phyloP scores from a whole-genome alignment of 257 asterid genomes.

The Solanum phureja region DNA sequence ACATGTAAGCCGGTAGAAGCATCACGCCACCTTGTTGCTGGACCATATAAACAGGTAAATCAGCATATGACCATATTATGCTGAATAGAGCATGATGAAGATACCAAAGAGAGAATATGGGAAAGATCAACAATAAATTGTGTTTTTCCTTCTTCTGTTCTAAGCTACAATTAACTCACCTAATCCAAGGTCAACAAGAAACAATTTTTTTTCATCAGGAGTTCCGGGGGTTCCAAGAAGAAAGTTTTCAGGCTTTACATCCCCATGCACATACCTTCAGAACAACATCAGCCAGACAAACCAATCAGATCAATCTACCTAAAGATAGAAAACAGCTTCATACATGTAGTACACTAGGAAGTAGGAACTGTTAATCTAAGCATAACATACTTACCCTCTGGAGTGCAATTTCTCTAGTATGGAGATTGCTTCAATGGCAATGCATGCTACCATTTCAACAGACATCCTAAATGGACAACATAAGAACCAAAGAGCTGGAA shows the following conservation, averaged over 20 bases:
- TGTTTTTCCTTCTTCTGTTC: neutral
- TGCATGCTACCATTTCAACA: conserved; percentile 19
- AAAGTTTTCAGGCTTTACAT: conserved; percentile 71
- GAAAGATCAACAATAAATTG: neutral
- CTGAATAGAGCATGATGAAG: neutral
- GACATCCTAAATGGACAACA: conserved; percentile 9
- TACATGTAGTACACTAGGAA: neutral
- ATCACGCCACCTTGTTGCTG: conserved; percentile 74
- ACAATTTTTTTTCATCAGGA: conserved; percentile 51
- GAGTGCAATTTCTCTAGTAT: conserved; percentile 16
- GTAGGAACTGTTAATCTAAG: neutral
- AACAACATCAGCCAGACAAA: neutral
- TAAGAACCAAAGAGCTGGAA: neutral
- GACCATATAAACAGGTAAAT: neutral
- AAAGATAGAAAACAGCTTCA: neutral
- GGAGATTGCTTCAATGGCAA: conserved; percentile 20
- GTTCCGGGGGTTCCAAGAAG: conserved; percentile 70
- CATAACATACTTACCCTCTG: conserved; percentile 6
- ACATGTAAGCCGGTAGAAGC: conserved; percentile 49
- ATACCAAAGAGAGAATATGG: neutral
- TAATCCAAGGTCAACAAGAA: conserved; percentile 63
- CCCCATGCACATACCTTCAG: conserved; percentile 70
- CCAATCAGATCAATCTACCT: neutral
- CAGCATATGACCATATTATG: neutral
- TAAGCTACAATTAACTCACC: conserved; percentile 23